Percentiles rank a stretch among this genome's conserved stretches.
Evolutionary conservation across 345 rosid genomes (phyloP).

Genomic region (Eucalyptus globulus): DNA sequence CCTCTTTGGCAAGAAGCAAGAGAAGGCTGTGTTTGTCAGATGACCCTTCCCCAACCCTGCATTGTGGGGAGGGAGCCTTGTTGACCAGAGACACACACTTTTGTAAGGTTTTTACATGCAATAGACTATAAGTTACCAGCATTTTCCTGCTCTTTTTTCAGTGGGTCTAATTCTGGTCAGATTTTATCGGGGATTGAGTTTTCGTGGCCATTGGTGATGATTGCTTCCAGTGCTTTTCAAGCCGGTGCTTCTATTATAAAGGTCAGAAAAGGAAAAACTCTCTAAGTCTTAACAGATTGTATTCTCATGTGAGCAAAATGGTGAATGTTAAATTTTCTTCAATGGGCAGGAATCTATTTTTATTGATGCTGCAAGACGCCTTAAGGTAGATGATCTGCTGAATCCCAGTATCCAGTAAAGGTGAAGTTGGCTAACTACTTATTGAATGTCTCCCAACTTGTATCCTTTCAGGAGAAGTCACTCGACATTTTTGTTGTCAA

Average conservation of each 20-base stretch:
- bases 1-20: background rate
- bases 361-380: slow-evolving; percentile 50
- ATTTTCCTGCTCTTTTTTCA: slow-evolving; percentile 7
- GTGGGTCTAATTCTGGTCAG: slow-evolving; percentile 65
- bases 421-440: background rate
- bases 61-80: background rate
- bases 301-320: background rate
- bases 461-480: slow-evolving; percentile 60
- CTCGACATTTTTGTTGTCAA: slow-evolving; percentile 91
- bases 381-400: slow-evolving; percentile 29
- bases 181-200: slow-evolving; percentile 39
- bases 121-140: background rate
- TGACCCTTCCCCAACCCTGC: background rate
- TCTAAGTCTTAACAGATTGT: background rate
- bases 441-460: background rate
- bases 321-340: background rate
- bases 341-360: slow-evolving; percentile 70
- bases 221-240: slow-evolving; percentile 76
- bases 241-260: slow-evolving; percentile 79
- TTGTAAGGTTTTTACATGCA: background rate
- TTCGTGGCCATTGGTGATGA: slow-evolving; percentile 68
- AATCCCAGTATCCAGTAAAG: background rate
- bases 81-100: background rate
- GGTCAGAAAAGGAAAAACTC: slow-evolving; percentile 18
- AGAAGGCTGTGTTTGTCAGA: background rate